Evolutionary conservation across 2,329 filamentous ascomycete genomes (phyloP), one percentile per base, ranked within the genome.

Genomic region (Pseudocercospora ulei): DNA sequence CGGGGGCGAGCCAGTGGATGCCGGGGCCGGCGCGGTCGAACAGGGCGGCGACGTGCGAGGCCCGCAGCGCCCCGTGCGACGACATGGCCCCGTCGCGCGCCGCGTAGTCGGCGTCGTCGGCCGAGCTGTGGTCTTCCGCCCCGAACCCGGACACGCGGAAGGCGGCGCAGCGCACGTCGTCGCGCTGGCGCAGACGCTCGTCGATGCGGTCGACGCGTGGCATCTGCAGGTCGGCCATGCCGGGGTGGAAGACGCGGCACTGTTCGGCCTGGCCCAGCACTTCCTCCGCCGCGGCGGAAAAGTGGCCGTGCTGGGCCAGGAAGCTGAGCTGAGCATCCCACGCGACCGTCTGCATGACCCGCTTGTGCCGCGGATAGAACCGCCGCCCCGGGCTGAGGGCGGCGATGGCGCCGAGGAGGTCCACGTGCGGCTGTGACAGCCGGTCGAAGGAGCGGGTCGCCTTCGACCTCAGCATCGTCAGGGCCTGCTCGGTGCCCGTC

Each of bases 401-500:
- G 0, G 58, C 56, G 11, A 65, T 57, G 0, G 20, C 6, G 3
- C 14, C 6, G 1, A 67, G 47, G 1, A 58, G 18, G 0, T 44
- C 16, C 4, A 50, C 9, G 12, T 52, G 36, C 3, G 16, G 25
- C 7, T 48, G 8, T 0, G 47, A 38, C 1, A 60, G 40, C 2
- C 49, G 43, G 1, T 42, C 40, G 20, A 56, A 59, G 0, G 56
- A 55, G 7, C 45, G 37, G 0, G 45, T 38, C 6, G 46, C 49
- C 3, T 46, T 47, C 1, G 49, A 54, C 1, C 30, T 29, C 4
- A 58, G 42, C 3, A 52, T 52, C 1, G 25, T 9, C 7, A 59
- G 26, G 2, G 56, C 49, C 53, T 80, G 76, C 50, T 82, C 77
- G 0, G 66, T 69, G 0, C 78, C 78, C 0, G 74, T 81, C 0